phyloP scores from a whole-genome alignment of 169 alveolate species.

The Blepharisma undulans region DNA sequence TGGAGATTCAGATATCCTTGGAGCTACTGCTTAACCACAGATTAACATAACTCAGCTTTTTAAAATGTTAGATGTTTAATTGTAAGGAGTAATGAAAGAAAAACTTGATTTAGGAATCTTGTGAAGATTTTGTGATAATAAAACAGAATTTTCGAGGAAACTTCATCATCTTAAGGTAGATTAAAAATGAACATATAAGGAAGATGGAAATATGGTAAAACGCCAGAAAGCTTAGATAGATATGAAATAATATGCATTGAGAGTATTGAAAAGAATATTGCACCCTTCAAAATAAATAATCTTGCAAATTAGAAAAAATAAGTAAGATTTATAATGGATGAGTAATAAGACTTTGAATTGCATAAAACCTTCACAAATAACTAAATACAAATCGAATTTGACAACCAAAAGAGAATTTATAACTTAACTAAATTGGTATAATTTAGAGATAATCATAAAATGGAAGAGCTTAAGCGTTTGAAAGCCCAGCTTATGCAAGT shows the following conservation, averaged over 20 bases:
- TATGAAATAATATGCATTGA: neutral
- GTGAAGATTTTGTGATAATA: neutral
- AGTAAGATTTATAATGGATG: neutral
- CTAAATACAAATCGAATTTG: neutral
- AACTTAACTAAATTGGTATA: neutral
- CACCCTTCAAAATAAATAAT: neutral
- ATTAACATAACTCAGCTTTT: neutral
- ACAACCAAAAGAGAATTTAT: neutral
- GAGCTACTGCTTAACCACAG: constrained; percentile 16
- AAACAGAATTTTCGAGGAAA: neutral
- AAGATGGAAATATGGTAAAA: neutral
- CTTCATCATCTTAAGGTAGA: neutral
- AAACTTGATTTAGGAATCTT: neutral
- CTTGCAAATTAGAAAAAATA: neutral
- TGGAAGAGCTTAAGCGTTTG: constrained; percentile 25
- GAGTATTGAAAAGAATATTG: neutral
- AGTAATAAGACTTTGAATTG: too few relatives aligned
- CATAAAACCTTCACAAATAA: neutral
- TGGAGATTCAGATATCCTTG: constrained; percentile 88
- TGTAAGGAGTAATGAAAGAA: neutral
- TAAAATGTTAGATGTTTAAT: neutral
- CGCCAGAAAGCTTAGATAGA: neutral
- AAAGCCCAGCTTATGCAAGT: constrained; percentile 7
- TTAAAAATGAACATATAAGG: neutral
- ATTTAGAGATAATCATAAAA: neutral